Evolutionary conservation across 202 grass and related monocot genomes (phyloP), one percentile per base, ranked within the genome.

Genomic region (Carex arenaria): DNA sequence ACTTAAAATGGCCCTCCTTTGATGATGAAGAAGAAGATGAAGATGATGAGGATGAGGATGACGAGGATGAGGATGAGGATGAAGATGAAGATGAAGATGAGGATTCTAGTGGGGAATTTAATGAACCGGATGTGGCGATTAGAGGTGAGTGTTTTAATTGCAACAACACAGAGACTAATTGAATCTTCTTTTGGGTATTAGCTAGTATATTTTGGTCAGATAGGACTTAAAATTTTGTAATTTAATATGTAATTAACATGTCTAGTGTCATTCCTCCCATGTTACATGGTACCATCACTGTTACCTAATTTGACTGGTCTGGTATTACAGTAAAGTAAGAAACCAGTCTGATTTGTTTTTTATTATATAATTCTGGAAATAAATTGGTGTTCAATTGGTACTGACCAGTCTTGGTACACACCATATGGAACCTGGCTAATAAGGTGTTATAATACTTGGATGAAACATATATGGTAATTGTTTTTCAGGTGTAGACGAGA

Each of bases 401-500:
- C 22, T 28, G 45, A 72, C 22, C 22, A 32, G 61, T 63, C 10
- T 52, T 53, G 26, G 42, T 9, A 53, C 59, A 31, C 45, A 17
- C 78, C 60, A 15, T 7, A 28, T 45, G 13, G 73, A 56, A 81
- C 28, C 59, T 65, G n/a, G 34, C 14, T 32, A 14, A 36, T 32
- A 53, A 20, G 12, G 52, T 77, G 28, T 10, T 36, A 59, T 57
- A 10, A 55, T 77, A 28, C 15, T 78, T 19, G 15, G 30, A n/a
- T 78, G 53, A 78, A 19, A 59, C 17, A 40, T 78, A 13, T 19
- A 18, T 20, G 17, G 54, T 60, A 78, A 60, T 40, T 60, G 17
- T 38, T n/a, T 23, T 38, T 59, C 49, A 82, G 80, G 61, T 82
- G 56, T 18, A 54, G 80, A 82, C 10, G 49, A 82, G 45, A 67